Evolutionary conservation across 2,329 filamentous ascomycete species (phyloP), one percentile per base, ranked within the genome.

Genomic region (Rachicladosporium sp.): DNA sequence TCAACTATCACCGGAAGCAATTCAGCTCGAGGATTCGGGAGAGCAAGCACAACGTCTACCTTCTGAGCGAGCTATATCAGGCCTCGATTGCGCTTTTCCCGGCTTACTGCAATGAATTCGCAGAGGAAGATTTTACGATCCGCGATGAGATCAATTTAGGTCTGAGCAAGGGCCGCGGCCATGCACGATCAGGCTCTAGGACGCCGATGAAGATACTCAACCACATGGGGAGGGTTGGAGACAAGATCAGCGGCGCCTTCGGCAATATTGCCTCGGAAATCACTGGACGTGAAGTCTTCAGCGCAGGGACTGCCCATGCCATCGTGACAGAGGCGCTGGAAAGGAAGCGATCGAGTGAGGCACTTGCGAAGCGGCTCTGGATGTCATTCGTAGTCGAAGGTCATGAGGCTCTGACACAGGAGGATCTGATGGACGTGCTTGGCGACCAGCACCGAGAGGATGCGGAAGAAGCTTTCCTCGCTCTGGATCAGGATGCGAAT

Each of bases 331-430:
- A 93, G 57, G 91, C 89, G 6, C 70, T 96, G 27, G 88, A 95
- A 61, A 89, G 86, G 64, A 78, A 75, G 33, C 71, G 73, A 44
- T 83, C 86, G 5, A 85, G 87, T 0, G 88, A 96, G 59, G 91
- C 91, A n/a, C 67, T 96, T 42, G 88, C 85, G n/a, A 81, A 78
- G 50, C 82, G 91, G 54, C 80, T 96, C 46, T 96, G 91, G 91
- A 93, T 95, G 85, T 95, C 88, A 1, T 93, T 95, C 57, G 91
- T 94, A 1, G 77, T 91, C 4, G 89, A 96, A 61, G 87, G 86
- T 51, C 79, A 79, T 43, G 85, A 95, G 31, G 69, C 80, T 1
- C 69, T 98, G 6, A 84, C 74, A 49, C 62, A 74, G 6, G 86
- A 94, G 4, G 91, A 98, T 56, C 73, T 98, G 31, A 58, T 79